Percentiles rank a stretch among this genome's conserved stretches.
These are phyloP conservation scores for Tolypocladium sp. DNA, from an alignment of 2,329 filamentous ascomycete genomes.

Conservation along the genomic window DNA sequence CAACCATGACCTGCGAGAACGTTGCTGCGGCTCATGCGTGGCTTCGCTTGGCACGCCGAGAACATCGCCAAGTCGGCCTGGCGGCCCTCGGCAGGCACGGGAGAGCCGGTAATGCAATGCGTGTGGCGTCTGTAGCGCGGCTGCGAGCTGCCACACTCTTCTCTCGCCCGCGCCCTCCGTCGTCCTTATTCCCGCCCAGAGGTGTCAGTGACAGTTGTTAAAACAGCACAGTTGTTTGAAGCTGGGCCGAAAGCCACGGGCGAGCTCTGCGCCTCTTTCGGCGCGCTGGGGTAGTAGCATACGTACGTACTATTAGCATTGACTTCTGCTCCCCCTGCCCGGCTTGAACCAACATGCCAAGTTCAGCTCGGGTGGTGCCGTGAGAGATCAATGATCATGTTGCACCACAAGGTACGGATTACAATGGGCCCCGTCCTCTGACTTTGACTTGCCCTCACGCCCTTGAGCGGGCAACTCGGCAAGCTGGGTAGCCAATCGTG, in stretches of 20 bases:
- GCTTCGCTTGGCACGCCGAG: background rate
- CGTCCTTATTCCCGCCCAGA: background rate
- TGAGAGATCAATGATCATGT: no score
- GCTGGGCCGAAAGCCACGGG: background rate
- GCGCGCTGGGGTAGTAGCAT: background rate
- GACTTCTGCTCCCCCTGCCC: no score
- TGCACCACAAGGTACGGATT: background rate
- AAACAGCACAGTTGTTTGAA: no score
- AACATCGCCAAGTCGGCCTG: background rate
- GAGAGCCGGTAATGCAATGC: background rate
- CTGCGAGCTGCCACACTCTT: background rate
- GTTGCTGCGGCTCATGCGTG: background rate
- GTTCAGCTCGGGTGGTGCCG: background rate
- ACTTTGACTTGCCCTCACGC: background rate
- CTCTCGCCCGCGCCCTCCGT: background rate
- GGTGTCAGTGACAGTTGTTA: background rate
- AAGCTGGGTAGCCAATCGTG: background rate
- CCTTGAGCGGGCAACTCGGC: background rate
- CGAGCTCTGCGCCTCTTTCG: background rate
- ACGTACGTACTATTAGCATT: no score
- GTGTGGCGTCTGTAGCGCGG: background rate
- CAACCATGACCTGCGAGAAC: background rate
- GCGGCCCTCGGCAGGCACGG: background rate
- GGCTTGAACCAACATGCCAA: background rate
- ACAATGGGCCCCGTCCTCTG: background rate